Base-by-base conservation (phyloP, 371 early-diverging fungal genomes). In the Rhizopus microsporus region DNA sequence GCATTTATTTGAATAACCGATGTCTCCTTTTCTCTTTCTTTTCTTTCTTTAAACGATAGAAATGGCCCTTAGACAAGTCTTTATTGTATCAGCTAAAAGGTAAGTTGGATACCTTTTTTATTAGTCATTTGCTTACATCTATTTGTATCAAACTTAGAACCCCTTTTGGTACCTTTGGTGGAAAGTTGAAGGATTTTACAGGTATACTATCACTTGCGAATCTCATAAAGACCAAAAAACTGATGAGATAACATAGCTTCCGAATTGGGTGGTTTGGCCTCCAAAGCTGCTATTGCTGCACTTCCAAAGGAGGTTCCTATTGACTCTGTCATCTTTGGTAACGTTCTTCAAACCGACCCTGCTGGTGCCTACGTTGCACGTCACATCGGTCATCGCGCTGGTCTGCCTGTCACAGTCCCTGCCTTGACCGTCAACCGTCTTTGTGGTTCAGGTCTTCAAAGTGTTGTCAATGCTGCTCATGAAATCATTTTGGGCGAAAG, bases 361-460 rank as follows among this genome's bases (percentile, higher is more conserved):
- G 82, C 88, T 15, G 97, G 93, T 12, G 84, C 96, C 31, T 96
- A 94, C 71, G 79, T 96, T 17, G 89, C 97, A 10, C 89, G 98
- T 59, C 98, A 98, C 63, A 86, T 96, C 50, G 96, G 96, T 40
- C 91, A 90, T 55, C 90, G 93, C 32, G 86, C 93, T 16, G 92
- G 91, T 16, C 74, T 95, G 10, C 88, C 90, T 7, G 84, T 95
- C 55, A 68, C 85, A 13, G 84, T 86, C 10, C 94, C 96, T 8
- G 97, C 95, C 1, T 72, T 92, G 58, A 95, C 94, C 7, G 85
- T 98, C 68, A 98, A 98, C 83, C 88, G 96, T 29, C 86, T 98
- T 17, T 98, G 98, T 72, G 97, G 96, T 12, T 94, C 94, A 3
- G 98, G 98, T 29, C 93, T 98, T 81, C 95, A 98, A 76, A 76